Percentiles rank a stretch among this genome's conserved stretches.
Evolutionary conservation across 108 stramenopile genomes (phyloP).

Genomic region (Cyclotella sp.): DNA sequence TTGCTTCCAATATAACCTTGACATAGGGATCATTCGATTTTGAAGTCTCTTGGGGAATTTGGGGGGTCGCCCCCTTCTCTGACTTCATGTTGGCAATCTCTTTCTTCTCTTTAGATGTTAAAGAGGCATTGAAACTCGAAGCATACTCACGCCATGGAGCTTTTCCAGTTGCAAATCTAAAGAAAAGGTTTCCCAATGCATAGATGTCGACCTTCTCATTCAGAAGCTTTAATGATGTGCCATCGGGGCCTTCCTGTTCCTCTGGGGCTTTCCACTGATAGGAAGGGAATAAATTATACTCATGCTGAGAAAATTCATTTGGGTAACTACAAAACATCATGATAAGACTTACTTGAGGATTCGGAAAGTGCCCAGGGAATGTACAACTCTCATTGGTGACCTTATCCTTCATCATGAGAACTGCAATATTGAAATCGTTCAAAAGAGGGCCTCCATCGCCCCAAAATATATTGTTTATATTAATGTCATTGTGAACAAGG

Average conservation of each 20-base stretch:
- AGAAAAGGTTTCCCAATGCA: slow-evolving; percentile 43
- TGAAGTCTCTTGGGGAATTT: slow-evolving; percentile 28
- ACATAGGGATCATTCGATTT: slow-evolving; percentile 42
- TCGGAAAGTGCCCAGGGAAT: slow-evolving; percentile 50
- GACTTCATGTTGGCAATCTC: slow-evolving; percentile 39
- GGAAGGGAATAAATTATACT: neutral
- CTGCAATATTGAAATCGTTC: slow-evolving; percentile 61
- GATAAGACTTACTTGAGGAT: slow-evolving; percentile 41
- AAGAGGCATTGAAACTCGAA: neutral
- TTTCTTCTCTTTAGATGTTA: slow-evolving; percentile 39
- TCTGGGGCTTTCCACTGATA: slow-evolving; percentile 53
- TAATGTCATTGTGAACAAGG: slow-evolving; percentile 58
- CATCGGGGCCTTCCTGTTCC: slow-evolving; percentile 36
- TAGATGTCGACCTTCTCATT: slow-evolving; percentile 47
- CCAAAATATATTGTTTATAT: slow-evolving; percentile 48
- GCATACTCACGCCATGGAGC: slow-evolving; percentile 45
- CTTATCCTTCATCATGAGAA: slow-evolving; percentile 47
- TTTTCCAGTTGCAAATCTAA: slow-evolving; percentile 34
- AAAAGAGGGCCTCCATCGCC: slow-evolving; percentile 29
- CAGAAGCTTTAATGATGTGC: slow-evolving; percentile 19
- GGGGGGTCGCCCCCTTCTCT: slow-evolving; percentile 35
- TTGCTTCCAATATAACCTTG: slow-evolving; percentile 34
- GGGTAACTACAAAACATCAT: neutral
- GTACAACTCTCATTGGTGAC: slow-evolving; percentile 32
- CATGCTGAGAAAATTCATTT: neutral